Evolutionary conservation across 371 early-diverging fungal genomes (phyloP), one percentile per base, ranked within the genome.

Genomic region (Mucor ambiguus): DNA sequence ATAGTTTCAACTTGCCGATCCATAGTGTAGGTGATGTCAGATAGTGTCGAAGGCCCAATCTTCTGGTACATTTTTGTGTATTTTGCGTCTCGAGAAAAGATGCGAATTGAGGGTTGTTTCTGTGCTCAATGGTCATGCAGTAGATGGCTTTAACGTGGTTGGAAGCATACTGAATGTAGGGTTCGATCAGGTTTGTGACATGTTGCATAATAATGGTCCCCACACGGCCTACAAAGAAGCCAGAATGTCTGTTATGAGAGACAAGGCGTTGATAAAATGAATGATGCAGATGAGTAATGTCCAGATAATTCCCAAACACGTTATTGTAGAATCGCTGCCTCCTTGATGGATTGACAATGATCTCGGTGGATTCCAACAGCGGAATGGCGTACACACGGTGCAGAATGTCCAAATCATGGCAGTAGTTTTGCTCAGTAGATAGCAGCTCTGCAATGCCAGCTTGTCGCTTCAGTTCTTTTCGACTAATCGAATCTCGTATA

Each of bases 391-490:
- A 80, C 0, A 74, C 55, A 0, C 48, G 43, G 28, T 74, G 69
- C 8, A 80, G 28, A 26, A 80, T 67, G 24, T 68, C 63, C 2
- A 80, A 59, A 35, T 77, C 80, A 18, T 70, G 48, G 28, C 58
- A 52, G 22, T 80, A 77, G 20, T 74, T 68, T 55, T 74, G 55
- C 49, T 80, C 80, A 11, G 73, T 75, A 11, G 56, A 16, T 12
- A 80, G 16, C 3, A 80, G 35, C 29, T 80, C 80, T 22, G 70
- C 72, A 29, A 80, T 74, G 7, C 74, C 80, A 10, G 76, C 73
- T 55, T 80, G 80, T 30, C 74, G 58, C 58, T 78, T 77, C 3
- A 76, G 58, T 54, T 77, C 78, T 58, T 70, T 64, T 16, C 60
- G 54, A 29, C 58, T 61, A 2, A 66, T 63, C 0, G 64, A 59